phyloP scores from a whole-genome alignment of 306 rosid species.

The Trifolium repens region DNA sequence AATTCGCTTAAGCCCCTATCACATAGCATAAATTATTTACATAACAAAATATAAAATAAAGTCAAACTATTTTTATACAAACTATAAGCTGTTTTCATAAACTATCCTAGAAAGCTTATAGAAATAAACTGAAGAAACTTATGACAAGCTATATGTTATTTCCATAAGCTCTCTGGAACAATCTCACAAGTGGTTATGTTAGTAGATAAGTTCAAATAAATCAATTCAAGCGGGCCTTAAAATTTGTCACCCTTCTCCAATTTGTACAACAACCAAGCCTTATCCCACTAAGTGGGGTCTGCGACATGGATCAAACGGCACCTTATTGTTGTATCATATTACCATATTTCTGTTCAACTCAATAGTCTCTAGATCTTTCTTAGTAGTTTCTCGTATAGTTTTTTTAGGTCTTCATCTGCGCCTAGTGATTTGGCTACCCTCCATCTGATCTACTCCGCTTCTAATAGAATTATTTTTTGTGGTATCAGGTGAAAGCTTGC shows the following conservation, averaged over 20 bases:
- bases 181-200: background rate
- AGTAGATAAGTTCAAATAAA: background rate
- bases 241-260: background rate
- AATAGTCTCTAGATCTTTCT: no score
- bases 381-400: no score
- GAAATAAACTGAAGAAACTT: background rate
- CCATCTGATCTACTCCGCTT: no score
- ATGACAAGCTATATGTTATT: background rate
- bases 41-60: background rate
- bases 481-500: slow-evolving; percentile 77
- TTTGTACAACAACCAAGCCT: background rate
- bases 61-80: background rate
- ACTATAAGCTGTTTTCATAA: background rate
- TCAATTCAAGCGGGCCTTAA: background rate
- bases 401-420: no score
- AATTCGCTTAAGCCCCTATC: background rate
- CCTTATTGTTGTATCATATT: no score
- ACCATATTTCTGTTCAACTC: no score
- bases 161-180: background rate
- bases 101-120: background rate
- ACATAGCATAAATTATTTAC: background rate
- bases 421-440: no score
- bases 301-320: no score
- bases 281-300: no score
- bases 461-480: slow-evolving; percentile 17